A percentile compares a stretch with the other conserved stretches of the same genome.
These are phyloP conservation scores for Hamamelis virginiana DNA, from an alignment of 164 flowering plant genomes.

Conservation along the genomic window DNA sequence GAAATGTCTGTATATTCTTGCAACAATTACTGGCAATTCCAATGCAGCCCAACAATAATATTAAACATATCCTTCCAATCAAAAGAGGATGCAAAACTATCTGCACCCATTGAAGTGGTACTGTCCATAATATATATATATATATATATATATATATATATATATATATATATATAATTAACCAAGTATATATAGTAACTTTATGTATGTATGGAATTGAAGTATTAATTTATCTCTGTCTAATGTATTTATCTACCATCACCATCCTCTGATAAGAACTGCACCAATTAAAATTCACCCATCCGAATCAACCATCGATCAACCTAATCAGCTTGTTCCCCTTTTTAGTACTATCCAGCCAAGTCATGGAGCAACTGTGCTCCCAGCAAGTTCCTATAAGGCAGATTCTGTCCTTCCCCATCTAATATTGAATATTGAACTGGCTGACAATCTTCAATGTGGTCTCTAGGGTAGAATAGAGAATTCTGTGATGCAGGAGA, in stretches of 20 bases:
- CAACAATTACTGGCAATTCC: conserved; percentile 12
- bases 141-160: too few relatives aligned
- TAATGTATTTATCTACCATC: conserved; percentile 15
- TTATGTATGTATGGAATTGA: conserved; percentile 17
- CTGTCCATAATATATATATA: too few relatives aligned
- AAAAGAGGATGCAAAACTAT: conserved; percentile 5
- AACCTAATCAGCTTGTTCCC: neutral
- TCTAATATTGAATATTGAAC: conserved; percentile 69
- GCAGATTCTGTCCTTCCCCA: conserved; percentile 63
- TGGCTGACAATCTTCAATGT: conserved; percentile 61
- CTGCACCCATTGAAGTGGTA: conserved; percentile 5
- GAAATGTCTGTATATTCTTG: conserved; percentile 12
- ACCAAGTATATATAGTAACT: conserved; percentile 9
- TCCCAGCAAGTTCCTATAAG: conserved; percentile 83
- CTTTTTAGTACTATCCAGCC: conserved; percentile 37
- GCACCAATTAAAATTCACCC: neutral
- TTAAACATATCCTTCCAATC: conserved; percentile 13
- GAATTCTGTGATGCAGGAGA: conserved; percentile 54
- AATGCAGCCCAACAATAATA: conserved; percentile 6
- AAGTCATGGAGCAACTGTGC: conserved; percentile 83
- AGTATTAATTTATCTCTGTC: conserved; percentile 13
- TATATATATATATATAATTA: neutral
- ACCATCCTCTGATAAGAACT: neutral
- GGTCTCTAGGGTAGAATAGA: conserved; percentile 55
- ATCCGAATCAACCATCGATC: neutral